Base-by-base conservation (phyloP, 305 asterid genomes). In the Plantago rigida region DNA sequence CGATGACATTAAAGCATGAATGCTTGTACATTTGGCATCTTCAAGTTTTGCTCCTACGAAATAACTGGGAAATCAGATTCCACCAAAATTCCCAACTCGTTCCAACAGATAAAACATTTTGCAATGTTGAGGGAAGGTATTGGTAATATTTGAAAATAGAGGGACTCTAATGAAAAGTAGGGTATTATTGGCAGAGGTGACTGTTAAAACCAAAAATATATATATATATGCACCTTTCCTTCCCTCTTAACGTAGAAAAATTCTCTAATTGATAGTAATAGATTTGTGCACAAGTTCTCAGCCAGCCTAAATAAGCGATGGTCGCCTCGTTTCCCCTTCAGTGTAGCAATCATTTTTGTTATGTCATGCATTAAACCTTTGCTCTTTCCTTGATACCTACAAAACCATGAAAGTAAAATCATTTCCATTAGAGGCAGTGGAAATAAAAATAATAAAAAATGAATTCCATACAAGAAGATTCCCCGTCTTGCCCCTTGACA, bases 371-470 rank as follows among this genome's bases (percentile, higher is more conserved):
- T 84, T 74, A 89, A 75, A 59, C 85, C 74, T 83, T 86, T 92
- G 89, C 81, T 83, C 86, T 92, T 92, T 69, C 97, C 96, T 75
- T 92, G 95, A 77, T 92, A 92, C 91, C 99, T 92, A 73, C 39
- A 79, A 67, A 63, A 55, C 53, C 55, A 62, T n/a, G 48, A 65
- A 49, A 24, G 57, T 34, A 45, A 56, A 61, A 53, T 14, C 41
- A 55, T 55, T 69, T 51, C 50, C 55, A 50, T 67, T 41, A 9
- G 67, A 66, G 54, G 63, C 59, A 60, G 39, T 36, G 24, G 9
- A 39, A 42, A 4, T 53, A 13, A 55, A 55, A 0, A 28, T 28
- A 11, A 29, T 13, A 34, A 14, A 0, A 5, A 9, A 19, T 11
- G 3, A 6, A 56, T 34, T 56, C 13, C 5, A 4, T 0, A 13